A percentile compares a stretch with the other conserved stretches of the same genome.
phyloP scores from a whole-genome alignment of 768 basidiomycete genomes.

The Lentinula boryana region DNA sequence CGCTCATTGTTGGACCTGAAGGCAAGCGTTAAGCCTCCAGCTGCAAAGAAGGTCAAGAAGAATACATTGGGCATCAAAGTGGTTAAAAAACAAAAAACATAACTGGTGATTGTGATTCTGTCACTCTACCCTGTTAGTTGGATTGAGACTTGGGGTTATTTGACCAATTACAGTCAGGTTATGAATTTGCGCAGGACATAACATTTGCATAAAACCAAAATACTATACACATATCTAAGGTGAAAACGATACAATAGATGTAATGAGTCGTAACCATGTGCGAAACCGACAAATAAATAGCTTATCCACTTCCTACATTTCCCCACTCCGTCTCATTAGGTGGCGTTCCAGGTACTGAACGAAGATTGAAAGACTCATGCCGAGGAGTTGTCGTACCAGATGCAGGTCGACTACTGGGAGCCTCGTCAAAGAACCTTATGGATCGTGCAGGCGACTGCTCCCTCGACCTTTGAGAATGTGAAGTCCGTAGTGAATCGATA shows the following conservation, averaged over 20 bases:
- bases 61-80: constrained; percentile 49
- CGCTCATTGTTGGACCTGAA: constrained; percentile 24
- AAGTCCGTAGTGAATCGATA: neutral
- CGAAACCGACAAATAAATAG: neutral
- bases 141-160: no score
- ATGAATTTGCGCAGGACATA: no score
- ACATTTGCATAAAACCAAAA: neutral
- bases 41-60: constrained; percentile 19
- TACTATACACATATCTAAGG: neutral
- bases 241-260: neutral
- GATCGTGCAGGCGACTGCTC: constrained; percentile 9
- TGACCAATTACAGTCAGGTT: no score
- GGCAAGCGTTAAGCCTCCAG: constrained; percentile 19
- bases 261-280: neutral
- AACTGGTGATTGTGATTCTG: neutral
- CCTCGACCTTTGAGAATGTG: constrained; percentile 1
- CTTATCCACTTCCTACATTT: neutral
- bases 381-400: constrained; percentile 2
- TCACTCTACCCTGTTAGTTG: no score
- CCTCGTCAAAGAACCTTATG: constrained; percentile 8
- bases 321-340: neutral
- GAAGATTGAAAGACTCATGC: constrained; percentile 1
- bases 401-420: neutral
- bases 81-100: constrained; percentile 25
- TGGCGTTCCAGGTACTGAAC: neutral